Percentiles rank a stretch among this genome's conserved stretches.
Conservation (phyloP, 768 basidiomycete species). For the Rubroboletus pulcherrimus region DNA sequence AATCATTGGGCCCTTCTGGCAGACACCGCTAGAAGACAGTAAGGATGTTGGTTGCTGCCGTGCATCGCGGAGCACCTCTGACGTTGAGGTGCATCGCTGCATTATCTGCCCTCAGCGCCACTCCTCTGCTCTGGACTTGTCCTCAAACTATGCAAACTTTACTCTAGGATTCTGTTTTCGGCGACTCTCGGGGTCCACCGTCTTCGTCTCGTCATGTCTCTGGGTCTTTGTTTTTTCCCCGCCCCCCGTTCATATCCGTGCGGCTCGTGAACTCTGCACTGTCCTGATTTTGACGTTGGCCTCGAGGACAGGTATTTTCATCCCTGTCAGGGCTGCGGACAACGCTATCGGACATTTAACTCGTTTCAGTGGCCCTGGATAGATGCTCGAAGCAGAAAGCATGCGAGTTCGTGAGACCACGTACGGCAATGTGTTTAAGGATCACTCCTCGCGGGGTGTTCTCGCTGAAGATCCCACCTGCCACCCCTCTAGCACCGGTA, state of each 20-base stretch:
- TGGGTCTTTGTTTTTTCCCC: not conserved
- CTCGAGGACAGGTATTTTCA: constrained; percentile 3
- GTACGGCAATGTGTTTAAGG: not conserved
- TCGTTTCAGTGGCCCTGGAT: not conserved
- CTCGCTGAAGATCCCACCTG: constrained; percentile 1
- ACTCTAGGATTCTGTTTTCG: not conserved
- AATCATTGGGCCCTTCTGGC: not conserved
- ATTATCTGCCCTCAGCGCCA: not conserved
- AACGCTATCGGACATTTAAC: constrained; percentile 2
- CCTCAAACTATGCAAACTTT: constrained; percentile 1
- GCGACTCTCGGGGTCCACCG: not conserved
- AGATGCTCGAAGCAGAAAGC: not conserved
- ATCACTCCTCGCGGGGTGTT: constrained; percentile 10
- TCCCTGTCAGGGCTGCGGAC: constrained; percentile 6
- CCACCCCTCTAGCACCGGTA: not conserved
- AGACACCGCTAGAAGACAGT: not conserved
- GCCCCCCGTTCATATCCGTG: constrained; percentile 8
- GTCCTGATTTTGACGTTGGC: constrained; percentile 6
- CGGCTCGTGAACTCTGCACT: not conserved
- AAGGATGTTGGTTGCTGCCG: not conserved
- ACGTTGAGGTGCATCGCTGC: constrained; percentile 7
- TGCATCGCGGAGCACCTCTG: constrained; percentile 9
- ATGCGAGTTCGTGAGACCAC: not conserved
- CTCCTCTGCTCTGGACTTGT: not conserved
- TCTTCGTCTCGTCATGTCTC: not conserved